phyloP scores from a whole-genome alignment of 1,139 yeast species.

The Diutina sp. region DNA sequence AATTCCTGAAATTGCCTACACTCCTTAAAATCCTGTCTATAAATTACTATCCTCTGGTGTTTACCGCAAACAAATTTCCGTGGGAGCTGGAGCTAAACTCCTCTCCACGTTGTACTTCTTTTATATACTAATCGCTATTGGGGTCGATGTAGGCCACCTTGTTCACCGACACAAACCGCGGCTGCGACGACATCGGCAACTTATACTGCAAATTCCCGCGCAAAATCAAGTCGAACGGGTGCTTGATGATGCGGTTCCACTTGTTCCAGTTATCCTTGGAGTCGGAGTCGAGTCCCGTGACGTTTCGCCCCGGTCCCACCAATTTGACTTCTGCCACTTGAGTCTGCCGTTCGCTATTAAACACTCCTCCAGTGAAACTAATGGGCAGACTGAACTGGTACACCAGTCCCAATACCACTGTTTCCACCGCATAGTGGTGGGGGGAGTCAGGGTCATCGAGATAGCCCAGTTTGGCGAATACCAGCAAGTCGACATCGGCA shows the following conservation, averaged over 20 bases:
- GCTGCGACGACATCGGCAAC: slow-evolving; percentile 46
- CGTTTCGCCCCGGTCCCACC: slow-evolving; percentile 59
- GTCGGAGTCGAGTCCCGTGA: slow-evolving; percentile 18
- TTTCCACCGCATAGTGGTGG: slow-evolving; percentile 28
- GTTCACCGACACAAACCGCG: slow-evolving; percentile 48
- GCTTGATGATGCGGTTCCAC: slow-evolving; percentile 67
- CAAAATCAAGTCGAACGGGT: slow-evolving; percentile 78
- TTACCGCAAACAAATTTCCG: too few relatives aligned
- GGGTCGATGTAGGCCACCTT: slow-evolving; percentile 52
- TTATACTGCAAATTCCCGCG: slow-evolving; percentile 74
- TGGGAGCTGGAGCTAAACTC: too few relatives aligned
- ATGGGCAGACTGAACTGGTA: slow-evolving; percentile 58
- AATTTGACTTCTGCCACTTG: slow-evolving; percentile 64
- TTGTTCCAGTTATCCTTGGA: slow-evolving; percentile 33
- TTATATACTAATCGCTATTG: slow-evolving; percentile 4
- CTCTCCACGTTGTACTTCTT: too few relatives aligned
- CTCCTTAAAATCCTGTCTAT: too few relatives aligned
- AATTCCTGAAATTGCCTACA: too few relatives aligned
- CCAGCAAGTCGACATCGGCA: slow-evolving; percentile 60
- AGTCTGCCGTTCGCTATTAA: slow-evolving; percentile 42
- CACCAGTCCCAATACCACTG: slow-evolving; percentile 68
- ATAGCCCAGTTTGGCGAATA: slow-evolving; percentile 74
- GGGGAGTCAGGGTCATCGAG: slow-evolving; percentile 11
- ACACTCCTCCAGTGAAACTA: slow-evolving; percentile 65
- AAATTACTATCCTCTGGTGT: too few relatives aligned